Evolutionary conservation across 2,329 filamentous ascomycete species (phyloP).

Genomic region (Ascocoryne sarcoides): DNA sequence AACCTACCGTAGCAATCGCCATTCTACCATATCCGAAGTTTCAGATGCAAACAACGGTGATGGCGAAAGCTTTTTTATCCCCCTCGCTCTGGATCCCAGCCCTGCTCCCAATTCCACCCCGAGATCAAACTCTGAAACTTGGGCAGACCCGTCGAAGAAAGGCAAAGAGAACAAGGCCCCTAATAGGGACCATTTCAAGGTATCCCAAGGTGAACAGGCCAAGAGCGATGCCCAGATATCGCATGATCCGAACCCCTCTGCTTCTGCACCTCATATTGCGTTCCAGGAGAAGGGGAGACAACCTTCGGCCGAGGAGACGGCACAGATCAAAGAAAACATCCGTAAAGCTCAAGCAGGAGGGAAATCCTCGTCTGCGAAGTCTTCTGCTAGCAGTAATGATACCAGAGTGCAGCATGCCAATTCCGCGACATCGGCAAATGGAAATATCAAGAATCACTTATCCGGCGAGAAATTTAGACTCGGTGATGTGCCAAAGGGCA

Average conservation of each 20-base stretch:
- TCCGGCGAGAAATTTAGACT: slow-evolving; percentile 60
- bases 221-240: slow-evolving; percentile 31
- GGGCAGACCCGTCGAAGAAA: slow-evolving; percentile 35
- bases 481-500: slow-evolving; percentile 68
- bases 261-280: slow-evolving; percentile 77
- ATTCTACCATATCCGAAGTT: slow-evolving; percentile 56
- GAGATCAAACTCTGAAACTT: slow-evolving; percentile 41
- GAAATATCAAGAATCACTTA: slow-evolving; percentile 29
- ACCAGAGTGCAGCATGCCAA: slow-evolving; percentile 23
- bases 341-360: slow-evolving; percentile 29
- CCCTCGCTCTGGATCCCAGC: slow-evolving; percentile 64
- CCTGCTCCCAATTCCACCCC: slow-evolving; percentile 46
- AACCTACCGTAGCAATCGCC: slow-evolving; percentile 69
- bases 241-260: slow-evolving; percentile 38
- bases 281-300: slow-evolving; percentile 77
- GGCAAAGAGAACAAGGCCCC: slow-evolving; percentile 24
- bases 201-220: slow-evolving; percentile 31
- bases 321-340: slow-evolving; percentile 39
- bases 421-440: slow-evolving; percentile 20
- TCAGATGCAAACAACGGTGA: slow-evolving; percentile 34
- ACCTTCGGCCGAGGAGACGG: slow-evolving; percentile 49
- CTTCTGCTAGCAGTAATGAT: slow-evolving; percentile 22
- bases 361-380: slow-evolving; percentile 17
- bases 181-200: slow-evolving; percentile 51
- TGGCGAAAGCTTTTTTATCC: slow-evolving; percentile 59